Percentiles rank a stretch among this genome's conserved stretches.
Conservation (phyloP, 164 flowering plant genomes). For the Tinospora cordifolia region DNA sequence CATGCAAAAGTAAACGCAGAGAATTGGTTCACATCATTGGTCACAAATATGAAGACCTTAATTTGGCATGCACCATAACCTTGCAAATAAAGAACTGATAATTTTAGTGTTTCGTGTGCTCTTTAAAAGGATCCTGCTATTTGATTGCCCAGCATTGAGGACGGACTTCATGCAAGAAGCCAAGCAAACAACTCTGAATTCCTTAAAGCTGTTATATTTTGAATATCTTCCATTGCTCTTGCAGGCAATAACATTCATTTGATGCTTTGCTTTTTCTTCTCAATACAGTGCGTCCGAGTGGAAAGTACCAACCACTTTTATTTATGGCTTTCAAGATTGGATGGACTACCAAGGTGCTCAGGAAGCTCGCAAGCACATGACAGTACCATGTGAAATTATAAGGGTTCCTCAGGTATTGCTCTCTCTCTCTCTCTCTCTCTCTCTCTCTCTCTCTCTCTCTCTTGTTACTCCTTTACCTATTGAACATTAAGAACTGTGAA, state of each 20-base stretch:
- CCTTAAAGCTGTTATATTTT: no score
- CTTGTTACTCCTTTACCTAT: no score
- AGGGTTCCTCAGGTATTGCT: conserved; percentile 78
- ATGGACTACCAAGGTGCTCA: conserved; percentile 86
- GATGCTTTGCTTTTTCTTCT: conserved; percentile 7
- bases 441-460: conserved; percentile 18
- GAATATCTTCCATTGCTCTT: not conserved
- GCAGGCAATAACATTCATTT: not conserved
- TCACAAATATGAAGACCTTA: not conserved
- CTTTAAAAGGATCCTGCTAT: not conserved
- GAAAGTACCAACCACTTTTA: conserved; percentile 94
- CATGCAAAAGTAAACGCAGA: not conserved
- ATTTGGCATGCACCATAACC: not conserved
- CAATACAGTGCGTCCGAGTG: conserved; percentile 77
- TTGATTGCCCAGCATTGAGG: not conserved
- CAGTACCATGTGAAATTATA: conserved; percentile 87
- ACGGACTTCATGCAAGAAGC: no score
- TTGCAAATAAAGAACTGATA: not conserved
- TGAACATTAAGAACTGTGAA: not conserved
- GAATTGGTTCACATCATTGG: not conserved
- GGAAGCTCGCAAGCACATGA: conserved; percentile 83
- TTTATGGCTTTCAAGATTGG: conserved; percentile 89
- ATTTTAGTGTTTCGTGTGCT: not conserved
- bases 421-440: conserved; percentile 20
- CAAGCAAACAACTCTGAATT: no score